These are phyloP conservation scores for Dillenia suffruticosa DNA, from an alignment of 164 flowering plant genomes.

Conservation along the genomic window DNA sequence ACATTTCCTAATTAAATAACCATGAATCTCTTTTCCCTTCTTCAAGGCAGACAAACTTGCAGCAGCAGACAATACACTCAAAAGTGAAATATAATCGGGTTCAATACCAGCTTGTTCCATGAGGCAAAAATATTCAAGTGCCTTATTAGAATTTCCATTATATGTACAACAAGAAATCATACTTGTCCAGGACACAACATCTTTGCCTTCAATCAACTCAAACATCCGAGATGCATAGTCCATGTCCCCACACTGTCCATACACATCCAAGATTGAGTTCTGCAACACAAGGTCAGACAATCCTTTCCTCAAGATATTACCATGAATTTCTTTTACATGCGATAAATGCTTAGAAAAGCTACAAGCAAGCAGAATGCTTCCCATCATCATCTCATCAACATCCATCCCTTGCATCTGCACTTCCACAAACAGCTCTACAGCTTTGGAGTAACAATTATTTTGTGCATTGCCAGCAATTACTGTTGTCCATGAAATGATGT, in stretches of 20 bases:
- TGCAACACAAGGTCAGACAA: too few relatives aligned
- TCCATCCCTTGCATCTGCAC: constrained; percentile 35
- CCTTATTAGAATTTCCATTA: constrained; percentile 61
- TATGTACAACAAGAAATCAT: constrained; percentile 52
- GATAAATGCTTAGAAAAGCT: constrained; percentile 36
- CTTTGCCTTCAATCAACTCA: constrained; percentile 40
- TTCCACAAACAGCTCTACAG: constrained; percentile 48
- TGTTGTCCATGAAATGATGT: constrained; percentile 74
- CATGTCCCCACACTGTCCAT: constrained; percentile 55
- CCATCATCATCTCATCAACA: constrained; percentile 63
- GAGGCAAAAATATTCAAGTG: constrained; percentile 37
- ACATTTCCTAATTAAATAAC: constrained; percentile 49
- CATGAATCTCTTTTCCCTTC: constrained; percentile 82
- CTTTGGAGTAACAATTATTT: constrained; percentile 33
- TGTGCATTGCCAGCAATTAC: constrained; percentile 62
- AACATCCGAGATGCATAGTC: constrained; percentile 53
- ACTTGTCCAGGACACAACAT: constrained; percentile 84
- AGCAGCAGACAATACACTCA: constrained; percentile 57
- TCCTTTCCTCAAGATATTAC: constrained; percentile 13
- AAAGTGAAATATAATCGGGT: constrained; percentile 49
- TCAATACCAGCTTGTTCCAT: constrained; percentile 45
- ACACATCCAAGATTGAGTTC: constrained; percentile 3
- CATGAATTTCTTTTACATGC: constrained; percentile 54
- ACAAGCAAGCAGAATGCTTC: constrained; percentile 63
- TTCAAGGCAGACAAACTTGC: constrained; percentile 57